Evolutionary conservation across 495 filamentous ascomycete species (phyloP), one percentile per base, ranked within the genome.

Genomic region (Hyaloscypha variabilis): DNA sequence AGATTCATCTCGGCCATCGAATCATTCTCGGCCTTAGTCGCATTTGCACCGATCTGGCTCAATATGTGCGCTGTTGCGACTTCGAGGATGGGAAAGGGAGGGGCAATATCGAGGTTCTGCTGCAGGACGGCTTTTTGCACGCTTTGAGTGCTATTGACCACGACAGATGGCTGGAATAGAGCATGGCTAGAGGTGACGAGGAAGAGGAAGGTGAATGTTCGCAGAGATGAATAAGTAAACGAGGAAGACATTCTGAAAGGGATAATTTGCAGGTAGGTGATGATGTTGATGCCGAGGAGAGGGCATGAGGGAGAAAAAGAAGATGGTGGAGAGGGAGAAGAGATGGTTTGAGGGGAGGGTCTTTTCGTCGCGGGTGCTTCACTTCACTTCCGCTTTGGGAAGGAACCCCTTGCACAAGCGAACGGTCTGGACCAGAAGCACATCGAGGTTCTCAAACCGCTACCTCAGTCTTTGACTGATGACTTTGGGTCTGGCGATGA

Each of bases 71-170:
- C 24, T 13, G 50, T 21, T 13, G 58, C 64, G 57, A 67, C 57
- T 11, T 58, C 58, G 1, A 67, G 64, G 11, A 67, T 67, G 13
- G 64, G 58, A 11, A 67, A 28, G n/a, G 64, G 64, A 56, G 58
- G 58, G 26, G 39, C 52, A 4, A 55, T 10, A 30, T 31, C 64
- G 21, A 61, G 30, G 29, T 67, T 56, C 36, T 67, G 64, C 19
- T 67, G 56, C 8, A 42, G 21, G n/a, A 62, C 36, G 29, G 46
- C 51, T 28, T 28, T 49, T 10, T 26, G 39, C 19, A 46, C 8
- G 39, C 8, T 52, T 56, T 23, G 49, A 24, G n/a, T 24, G 6
- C 5, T 30, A n/a, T 54, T 50, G 50, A n/a, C 29, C 24, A 36
- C n/a, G 29, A 17, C 28, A 4, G 55, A 10, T 58, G 26, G 49